Evolutionary conservation across 2,329 filamentous ascomycete species (phyloP).

Genomic region (Phaeoacremonium minimum): DNA sequence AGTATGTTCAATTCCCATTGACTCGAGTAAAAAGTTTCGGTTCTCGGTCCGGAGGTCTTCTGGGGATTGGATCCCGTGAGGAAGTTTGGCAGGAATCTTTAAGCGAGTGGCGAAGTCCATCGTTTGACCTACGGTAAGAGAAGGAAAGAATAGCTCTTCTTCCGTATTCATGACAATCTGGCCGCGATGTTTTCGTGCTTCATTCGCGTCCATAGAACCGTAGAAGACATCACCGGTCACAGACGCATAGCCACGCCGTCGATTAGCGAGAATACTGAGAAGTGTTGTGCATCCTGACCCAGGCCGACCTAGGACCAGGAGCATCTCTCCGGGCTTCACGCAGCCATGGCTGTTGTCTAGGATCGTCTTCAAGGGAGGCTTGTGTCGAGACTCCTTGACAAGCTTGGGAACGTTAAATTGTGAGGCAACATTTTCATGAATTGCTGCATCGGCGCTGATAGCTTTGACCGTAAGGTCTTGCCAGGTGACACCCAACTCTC

Average conservation of each 20-base stretch:
- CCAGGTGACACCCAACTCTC: constrained; percentile 61
- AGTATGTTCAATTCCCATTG: constrained; percentile 43
- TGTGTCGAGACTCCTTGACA: constrained; percentile 47
- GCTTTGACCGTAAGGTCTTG: constrained; percentile 59
- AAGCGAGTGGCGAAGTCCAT: constrained; percentile 46
- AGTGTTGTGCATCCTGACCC: constrained; percentile 47
- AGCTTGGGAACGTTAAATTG: constrained; percentile 52
- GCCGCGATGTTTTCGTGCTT: constrained; percentile 21
- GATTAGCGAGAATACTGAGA: constrained; percentile 65
- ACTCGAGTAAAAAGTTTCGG: constrained; percentile 51
- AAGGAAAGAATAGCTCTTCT: constrained; percentile 49
- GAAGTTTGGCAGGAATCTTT: constrained; percentile 27
- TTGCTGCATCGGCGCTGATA: constrained; percentile 54
- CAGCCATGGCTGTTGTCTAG: constrained; percentile 63
- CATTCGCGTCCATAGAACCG: constrained; percentile 42
- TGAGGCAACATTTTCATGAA: constrained; percentile 61
- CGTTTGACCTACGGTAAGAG: constrained; percentile 58
- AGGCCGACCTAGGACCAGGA: constrained; percentile 64
- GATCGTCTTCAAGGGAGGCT: constrained; percentile 59
- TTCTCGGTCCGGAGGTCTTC: constrained; percentile 28
- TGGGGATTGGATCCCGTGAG: constrained; percentile 31
- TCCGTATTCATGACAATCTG: constrained; percentile 51
- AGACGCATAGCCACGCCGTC: constrained; percentile 52
- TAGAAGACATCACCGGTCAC: constrained; percentile 57
- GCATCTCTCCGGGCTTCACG: constrained; percentile 69